Evolutionary conservation across 148 eudicot species (phyloP).

Genomic region (Nepenthes mirabilis): DNA sequence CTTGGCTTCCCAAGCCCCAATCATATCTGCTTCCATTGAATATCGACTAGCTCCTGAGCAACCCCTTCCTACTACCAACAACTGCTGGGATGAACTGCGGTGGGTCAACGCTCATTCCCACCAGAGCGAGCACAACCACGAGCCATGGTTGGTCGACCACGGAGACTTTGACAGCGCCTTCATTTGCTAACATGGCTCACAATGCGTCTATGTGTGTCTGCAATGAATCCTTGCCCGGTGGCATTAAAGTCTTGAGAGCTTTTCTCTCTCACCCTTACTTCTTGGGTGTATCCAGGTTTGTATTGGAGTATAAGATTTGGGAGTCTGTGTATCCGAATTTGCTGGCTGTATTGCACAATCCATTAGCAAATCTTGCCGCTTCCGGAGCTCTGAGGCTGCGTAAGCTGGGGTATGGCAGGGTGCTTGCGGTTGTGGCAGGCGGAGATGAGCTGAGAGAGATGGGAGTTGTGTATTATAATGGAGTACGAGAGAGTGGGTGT

Average conservation of each 20-base stretch:
- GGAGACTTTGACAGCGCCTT: conserved; percentile 14
- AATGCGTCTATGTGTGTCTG: conserved; percentile 18
- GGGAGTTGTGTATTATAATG: conserved; percentile 18
- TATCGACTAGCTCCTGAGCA: conserved; percentile 28
- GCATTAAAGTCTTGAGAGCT: conserved; percentile 20
- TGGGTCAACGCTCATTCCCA: conserved; percentile 1
- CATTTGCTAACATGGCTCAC: conserved; percentile 26
- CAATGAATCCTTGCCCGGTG: conserved; percentile 9
- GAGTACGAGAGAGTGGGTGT: conserved; percentile 21
- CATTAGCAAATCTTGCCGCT: conserved; percentile 21
- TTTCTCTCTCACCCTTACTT: conserved; percentile 17
- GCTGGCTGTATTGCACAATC: conserved; percentile 17
- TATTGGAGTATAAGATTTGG: conserved; percentile 21
- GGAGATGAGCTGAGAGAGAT: conserved; percentile 18
- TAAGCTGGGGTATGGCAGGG: conserved; percentile 15
- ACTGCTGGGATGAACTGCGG: conserved; percentile 8
- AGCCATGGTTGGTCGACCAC: conserved; percentile 16
- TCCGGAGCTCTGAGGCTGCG: conserved; percentile 15
- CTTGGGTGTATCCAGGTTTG: conserved; percentile 10
- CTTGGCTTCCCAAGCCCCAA: conserved; percentile 15
- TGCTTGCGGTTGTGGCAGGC: conserved; percentile 26
- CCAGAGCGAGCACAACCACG: neutral
- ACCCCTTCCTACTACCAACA: conserved; percentile 9
- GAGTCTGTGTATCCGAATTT: conserved; percentile 21
- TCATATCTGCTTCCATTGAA: conserved; percentile 23